A percentile compares a stretch with the other conserved stretches of the same genome.
phyloP scores from a whole-genome alignment of 257 asterid species.

The Nicotiana attenuata region DNA sequence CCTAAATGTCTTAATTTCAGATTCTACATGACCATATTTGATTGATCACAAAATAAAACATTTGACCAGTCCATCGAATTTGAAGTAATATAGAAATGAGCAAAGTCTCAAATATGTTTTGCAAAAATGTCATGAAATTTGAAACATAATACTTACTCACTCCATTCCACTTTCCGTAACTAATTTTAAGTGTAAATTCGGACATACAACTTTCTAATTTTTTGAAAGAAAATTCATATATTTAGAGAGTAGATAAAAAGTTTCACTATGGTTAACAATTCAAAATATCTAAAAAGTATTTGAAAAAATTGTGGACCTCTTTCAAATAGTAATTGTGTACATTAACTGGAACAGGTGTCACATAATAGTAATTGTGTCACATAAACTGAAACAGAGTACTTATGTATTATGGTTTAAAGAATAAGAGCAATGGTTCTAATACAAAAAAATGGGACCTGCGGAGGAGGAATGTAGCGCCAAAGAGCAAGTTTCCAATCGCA shows the following conservation, averaged over 20 bases:
- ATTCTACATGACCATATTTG: not conserved
- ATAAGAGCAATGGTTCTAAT: not conserved
- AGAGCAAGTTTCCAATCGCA: constrained; percentile 84
- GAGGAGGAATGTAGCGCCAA: constrained; percentile 89
- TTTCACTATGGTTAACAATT: too few relatives aligned
- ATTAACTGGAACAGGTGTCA: too few relatives aligned
- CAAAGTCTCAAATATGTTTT: not conserved
- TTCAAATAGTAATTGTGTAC: too few relatives aligned
- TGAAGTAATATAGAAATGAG: not conserved
- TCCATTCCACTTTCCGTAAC: too few relatives aligned
- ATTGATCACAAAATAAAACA: not conserved
- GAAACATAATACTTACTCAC: not conserved
- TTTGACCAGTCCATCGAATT: not conserved
- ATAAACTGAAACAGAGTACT: too few relatives aligned
- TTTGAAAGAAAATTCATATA: too few relatives aligned
- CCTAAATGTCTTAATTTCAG: not conserved
- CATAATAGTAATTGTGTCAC: too few relatives aligned
- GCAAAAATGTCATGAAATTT: not conserved
- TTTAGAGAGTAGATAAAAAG: too few relatives aligned
- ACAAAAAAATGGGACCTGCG: constrained; percentile 37
- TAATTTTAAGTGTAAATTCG: too few relatives aligned
- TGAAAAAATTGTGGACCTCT: too few relatives aligned
- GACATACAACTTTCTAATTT: too few relatives aligned
- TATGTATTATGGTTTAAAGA: not conserved
- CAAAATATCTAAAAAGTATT: too few relatives aligned